Evolutionary conservation across 805 yeast genomes (phyloP), one percentile per base, ranked within the genome.

Genomic region (Ogataea sp.): DNA sequence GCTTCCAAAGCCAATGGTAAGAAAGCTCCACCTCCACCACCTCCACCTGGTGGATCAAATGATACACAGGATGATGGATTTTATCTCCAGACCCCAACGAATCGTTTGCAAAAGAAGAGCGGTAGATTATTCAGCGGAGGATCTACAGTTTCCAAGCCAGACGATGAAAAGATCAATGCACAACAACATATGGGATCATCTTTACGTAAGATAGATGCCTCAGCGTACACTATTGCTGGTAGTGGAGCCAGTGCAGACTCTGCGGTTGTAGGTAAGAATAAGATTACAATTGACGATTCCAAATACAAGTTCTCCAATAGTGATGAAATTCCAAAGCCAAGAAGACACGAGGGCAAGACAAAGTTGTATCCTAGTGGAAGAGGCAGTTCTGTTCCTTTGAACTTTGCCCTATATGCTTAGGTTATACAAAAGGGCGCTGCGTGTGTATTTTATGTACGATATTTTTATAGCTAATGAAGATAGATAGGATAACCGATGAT

Each of bases 311-410:
- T 86, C 67, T 55, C 65, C 3, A 84, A 84, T 55, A 70, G 73
- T 15, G 60, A 64, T 32, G 82, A 86, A 20, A 65, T 93, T 34
- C 97, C 98, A 0, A 78, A 77, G 49, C 97, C 98, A n/a, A 70
- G 97, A 48, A 71, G 73, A 37, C 87, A 83, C 53, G 78, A 73
- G 38, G 83, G 80, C 3, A 71, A 71, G 35, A 73, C 73, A 42
- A 88, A 90, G 57, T 65, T 88, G 47, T 93, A 93, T 62, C 96
- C 97, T 15, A 85, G 96, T 61, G 97, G 97, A 13, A 73, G 96
- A 50, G 97, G 97, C 3, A 76, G 88, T 23, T 84, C 95, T 26
- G 93, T 89, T 28, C 97, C 97, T 1, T 63, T 89, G 45, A 78
- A 85, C 48, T 64, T 89, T 40, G 58, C 70, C 15, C 39, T 61